These are phyloP conservation scores for Globisporangium sylvaticum DNA, from an alignment of 352 stramenopile genomes.

Conservation along the genomic window DNA sequence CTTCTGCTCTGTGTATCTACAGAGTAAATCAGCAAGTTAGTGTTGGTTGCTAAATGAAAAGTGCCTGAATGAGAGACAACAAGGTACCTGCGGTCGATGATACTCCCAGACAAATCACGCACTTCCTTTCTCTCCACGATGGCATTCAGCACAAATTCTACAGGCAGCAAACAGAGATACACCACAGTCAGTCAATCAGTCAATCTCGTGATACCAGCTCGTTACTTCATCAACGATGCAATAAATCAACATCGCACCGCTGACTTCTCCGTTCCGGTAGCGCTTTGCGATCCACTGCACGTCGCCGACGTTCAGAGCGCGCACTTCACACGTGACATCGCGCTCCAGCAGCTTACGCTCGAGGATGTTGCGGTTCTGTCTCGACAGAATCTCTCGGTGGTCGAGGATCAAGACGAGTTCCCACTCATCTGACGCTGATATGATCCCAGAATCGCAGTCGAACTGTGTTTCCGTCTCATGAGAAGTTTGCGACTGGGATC, in stretches of 20 bases:
- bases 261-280: slow-evolving; percentile 25
- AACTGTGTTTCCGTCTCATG: neutral
- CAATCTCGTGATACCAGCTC: neutral
- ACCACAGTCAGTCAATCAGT: neutral
- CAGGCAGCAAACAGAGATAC: neutral
- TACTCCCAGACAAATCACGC: slow-evolving; percentile 73
- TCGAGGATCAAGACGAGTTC: slow-evolving; percentile 80
- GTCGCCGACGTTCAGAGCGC: slow-evolving; percentile 68
- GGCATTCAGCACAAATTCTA: slow-evolving; percentile 77
- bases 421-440: slow-evolving; percentile 48
- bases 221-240: too few relatives aligned
- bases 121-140: slow-evolving; percentile 86
- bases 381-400: slow-evolving; percentile 75
- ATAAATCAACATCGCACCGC: slow-evolving; percentile 10
- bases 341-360: slow-evolving; percentile 77
- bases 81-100: slow-evolving; percentile 46
- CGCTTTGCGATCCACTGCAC: slow-evolving; percentile 74
- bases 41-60: neutral
- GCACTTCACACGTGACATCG: slow-evolving; percentile 80
- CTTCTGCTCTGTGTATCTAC: slow-evolving; percentile 77
- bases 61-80: neutral
- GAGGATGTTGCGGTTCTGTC: slow-evolving; percentile 64
- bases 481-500: neutral
- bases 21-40: neutral
- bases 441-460: slow-evolving; percentile 9